Base-by-base conservation (phyloP, 805 yeast species). In the Metschnikowia lochheadii region DNA sequence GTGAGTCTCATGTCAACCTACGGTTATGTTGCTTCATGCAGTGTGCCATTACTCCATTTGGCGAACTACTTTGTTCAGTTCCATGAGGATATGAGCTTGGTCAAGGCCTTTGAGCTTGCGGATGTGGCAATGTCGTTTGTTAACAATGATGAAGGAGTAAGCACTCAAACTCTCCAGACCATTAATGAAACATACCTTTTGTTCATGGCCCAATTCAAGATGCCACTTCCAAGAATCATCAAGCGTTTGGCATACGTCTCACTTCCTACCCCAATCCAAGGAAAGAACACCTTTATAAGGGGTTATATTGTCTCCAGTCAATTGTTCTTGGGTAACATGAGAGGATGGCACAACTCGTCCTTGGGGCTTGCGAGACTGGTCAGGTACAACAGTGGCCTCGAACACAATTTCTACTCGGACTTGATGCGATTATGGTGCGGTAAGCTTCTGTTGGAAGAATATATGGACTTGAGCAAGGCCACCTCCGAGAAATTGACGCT, bases 151-250 rank as follows among this genome's bases (percentile, higher is more conserved):
- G 61, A 66, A 2, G 64, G 66, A 2, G 62, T 71, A 1, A 63
- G 73, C 6, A 57, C 70, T 18, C 68, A 69, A 44, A 62, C 68
- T 44, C 67, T 69, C 35, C 69, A 69, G 49, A 60, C 59, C 21
- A 68, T 77, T 7, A 76, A 76, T 53, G 76, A 75, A 53, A 56
- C 66, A 29, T 79, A 78, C 52, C 65, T 73, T 33, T 56, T 66
- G 20, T 64, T 74, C 3, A 52, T 78, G 53, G 83, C 79, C 2
- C 59, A 66, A 4, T 70, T 67, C 47, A 58, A 72, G 18, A 79
- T 76, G 44, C 77, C 82, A 0, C 37, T 68, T 21, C 51, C 60
- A 5, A 70, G 65, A 21, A 56, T 77, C 1, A 48, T 72, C 40
- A 68, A 66, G 43, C 61, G 43, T 34, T 48, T 51, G 11, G 42